Percentiles rank a stretch among this genome's conserved stretches.
Conservation (phyloP, 1,284 basidiomycete species). For the Trametes hirsuta region DNA sequence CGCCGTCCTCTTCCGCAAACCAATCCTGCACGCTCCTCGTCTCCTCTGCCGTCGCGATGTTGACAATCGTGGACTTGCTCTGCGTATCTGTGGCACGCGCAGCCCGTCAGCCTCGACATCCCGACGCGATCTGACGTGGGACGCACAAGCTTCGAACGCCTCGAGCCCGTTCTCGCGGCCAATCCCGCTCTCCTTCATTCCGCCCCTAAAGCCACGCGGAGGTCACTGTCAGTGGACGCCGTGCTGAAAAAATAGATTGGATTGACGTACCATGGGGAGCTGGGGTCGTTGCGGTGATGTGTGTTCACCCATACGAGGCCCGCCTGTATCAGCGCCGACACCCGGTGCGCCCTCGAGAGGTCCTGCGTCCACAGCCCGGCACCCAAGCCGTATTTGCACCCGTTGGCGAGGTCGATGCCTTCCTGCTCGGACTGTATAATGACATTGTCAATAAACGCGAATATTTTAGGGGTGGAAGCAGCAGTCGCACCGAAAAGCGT, state of each 20-base stretch:
- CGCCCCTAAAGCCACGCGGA: conserved; percentile 59
- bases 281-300: conserved; percentile 86
- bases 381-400: conserved; percentile 78
- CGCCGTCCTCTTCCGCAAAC: conserved; percentile 57
- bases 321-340: conserved; percentile 66
- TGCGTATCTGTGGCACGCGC: conserved; percentile 62
- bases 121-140: conserved; percentile 36
- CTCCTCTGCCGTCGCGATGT: conserved; percentile 63
- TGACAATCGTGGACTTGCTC: conserved; percentile 78
- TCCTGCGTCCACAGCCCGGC: conserved; percentile 81
- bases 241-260: neutral
- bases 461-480: neutral
- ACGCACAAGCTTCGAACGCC: conserved; percentile 75
- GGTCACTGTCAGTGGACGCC: neutral
- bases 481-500: conserved; percentile 56
- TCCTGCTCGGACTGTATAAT: conserved; percentile 58
- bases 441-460: neutral
- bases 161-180: conserved; percentile 83
- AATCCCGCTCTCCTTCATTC: conserved; percentile 84
- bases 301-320: conserved; percentile 87
- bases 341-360: conserved; percentile 72
- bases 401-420: conserved; percentile 71
- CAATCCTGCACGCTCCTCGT: conserved; percentile 69
- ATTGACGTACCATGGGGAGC: conserved; percentile 73
- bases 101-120: neutral